Evolutionary conservation across 1,284 basidiomycete genomes (phyloP), one percentile per base, ranked within the genome.

Genomic region (Austroboletus novae-zelandiae): DNA sequence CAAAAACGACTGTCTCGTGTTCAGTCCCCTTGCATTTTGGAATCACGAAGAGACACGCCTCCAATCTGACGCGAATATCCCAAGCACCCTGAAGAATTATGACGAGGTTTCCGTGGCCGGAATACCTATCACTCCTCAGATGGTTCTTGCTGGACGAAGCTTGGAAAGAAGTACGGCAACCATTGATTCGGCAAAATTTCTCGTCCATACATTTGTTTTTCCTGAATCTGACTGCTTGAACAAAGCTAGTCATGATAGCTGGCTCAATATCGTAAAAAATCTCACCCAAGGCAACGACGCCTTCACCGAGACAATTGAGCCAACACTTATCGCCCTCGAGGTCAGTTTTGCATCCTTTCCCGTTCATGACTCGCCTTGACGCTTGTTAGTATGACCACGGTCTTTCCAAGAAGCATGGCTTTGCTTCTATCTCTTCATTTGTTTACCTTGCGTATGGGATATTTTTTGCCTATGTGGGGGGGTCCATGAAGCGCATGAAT

Each of bases 161-260:
- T 72, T 74, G 51, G 81, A 85, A 44, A 74, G 74, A 41, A 71
- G 76, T 48, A 70, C 72, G 39, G 60, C 65, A 13, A 71, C 74
- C 45, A 74, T 84, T 50, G 83, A 87, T 58, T 82, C 78, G 44
- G 85, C 87, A 39, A 77, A 74, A 45, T 88, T 83, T 61, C 76
- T 92, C 18, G 86, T 83, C 11, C 74, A 91, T 50, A 90, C 87
- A 0, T 91, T 89, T 62, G 83, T 89, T 68, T 89, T 92, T 62
- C 80, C 78, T 7, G 84, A 89, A 57, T 78, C 75, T 14, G 81
- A 86, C 55, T 91, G 89, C 66, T 69, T 83, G 52, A 74, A 77
- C 44, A 79, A 76, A 48, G 67, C 74, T 14, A 83, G 84, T 31
- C 89, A 89, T 58, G 65, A 73, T 49, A 67, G 73, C 25, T 91